Evolutionary conservation across 2,329 filamentous ascomycete genomes (phyloP), one percentile per base, ranked within the genome.

Genomic region (Magnaporthiopsis poae): DNA sequence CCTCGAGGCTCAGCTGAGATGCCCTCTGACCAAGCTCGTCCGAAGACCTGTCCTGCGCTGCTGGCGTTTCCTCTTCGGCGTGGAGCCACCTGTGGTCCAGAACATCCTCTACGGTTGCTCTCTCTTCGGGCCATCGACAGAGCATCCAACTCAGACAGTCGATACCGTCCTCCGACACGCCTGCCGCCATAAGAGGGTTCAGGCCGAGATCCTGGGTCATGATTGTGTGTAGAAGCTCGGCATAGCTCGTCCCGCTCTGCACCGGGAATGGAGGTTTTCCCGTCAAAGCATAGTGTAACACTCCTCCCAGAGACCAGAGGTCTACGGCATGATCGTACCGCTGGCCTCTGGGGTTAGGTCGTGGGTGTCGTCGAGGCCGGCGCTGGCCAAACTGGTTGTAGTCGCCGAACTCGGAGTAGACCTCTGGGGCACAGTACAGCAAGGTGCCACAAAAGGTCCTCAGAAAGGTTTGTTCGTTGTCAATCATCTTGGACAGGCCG

Each of bases 371-470:
- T n/a, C 87, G 83, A 39, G 83, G 82, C 56, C 82, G 83, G 56
- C 87, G 81, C 68, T 88, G 84, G n/a, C 85, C 87, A 63, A 86
- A 81, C 71, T 90, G 88, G 72, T 96, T 90, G 64, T 88, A 88
- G 69, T 88, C 84, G 31, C 78, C 76, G 71, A 84, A 89, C 68
- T 88, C 87, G 9, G 90, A 92, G 73, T 98, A 99, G 2, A 99
- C 94, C 74, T 99, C 95, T 0, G 95, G 95, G 0, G 95, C 95
- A 75, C 95, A 98, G 77, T 98, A 99, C 3, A 99, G 81, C 35
- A 99, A 80, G 0, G 95, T 99, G 39, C 96, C 95, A 74, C 95
- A 99, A 73, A 99, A 99, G 0, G 95, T 99, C 75, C 93, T 92
- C 56, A 98, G 80, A 73, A 97, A 97, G 0, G 94, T 97, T 72